phyloP scores from a whole-genome alignment of 257 asterid species.

The Eucommia ulmoides region DNA sequence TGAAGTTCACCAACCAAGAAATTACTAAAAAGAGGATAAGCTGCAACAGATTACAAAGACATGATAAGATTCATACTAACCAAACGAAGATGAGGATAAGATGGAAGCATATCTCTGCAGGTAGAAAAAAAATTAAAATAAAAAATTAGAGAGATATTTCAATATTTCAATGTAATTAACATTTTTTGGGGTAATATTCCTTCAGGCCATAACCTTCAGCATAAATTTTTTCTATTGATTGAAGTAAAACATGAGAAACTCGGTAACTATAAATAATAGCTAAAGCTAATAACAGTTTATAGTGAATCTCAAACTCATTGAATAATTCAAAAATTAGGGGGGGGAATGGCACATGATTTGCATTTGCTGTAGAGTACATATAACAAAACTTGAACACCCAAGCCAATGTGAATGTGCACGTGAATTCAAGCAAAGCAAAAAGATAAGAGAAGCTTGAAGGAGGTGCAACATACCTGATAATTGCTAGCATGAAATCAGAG shows the following conservation, averaged over 20 bases:
- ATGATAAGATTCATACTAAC: conserved; percentile 28
- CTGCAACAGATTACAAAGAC: conserved; percentile 5
- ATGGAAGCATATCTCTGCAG: conserved; percentile 85
- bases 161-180: no score
- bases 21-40: neutral
- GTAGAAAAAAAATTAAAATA: no score
- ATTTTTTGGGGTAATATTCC: no score
- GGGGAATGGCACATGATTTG: neutral
- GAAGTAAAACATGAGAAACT: no score
- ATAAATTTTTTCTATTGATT: no score
- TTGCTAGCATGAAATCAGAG: conserved; percentile 94
- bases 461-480: conserved; percentile 57
- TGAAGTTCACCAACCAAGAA: neutral
- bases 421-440: conserved; percentile 2
- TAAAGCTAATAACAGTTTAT: no score
- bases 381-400: conserved; percentile 1
- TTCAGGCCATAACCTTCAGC: no score
- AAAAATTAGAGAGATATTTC: no score
- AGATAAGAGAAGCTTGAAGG: conserved; percentile 8
- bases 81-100: conserved; percentile 75
- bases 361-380: neutral
- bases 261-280: no score
- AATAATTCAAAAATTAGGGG: no score
- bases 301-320: no score
- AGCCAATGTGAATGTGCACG: conserved; percentile 1